These are phyloP conservation scores for Yarrowia sp. DNA, from an alignment of 805 yeast genomes.

Conservation along the genomic window DNA sequence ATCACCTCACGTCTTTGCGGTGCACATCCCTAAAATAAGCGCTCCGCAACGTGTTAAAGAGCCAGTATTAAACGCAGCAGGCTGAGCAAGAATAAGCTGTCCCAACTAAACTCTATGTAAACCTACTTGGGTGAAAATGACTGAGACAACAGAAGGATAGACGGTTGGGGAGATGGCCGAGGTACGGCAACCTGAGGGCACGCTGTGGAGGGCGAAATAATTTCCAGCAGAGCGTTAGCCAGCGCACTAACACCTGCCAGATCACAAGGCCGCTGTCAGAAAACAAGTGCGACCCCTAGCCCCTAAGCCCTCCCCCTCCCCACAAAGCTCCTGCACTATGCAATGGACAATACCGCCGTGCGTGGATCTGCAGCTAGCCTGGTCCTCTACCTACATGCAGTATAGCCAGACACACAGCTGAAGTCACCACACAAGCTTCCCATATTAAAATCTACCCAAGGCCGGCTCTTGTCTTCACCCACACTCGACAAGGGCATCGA, in stretches of 20 bases:
- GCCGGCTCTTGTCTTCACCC: too few species aligned
- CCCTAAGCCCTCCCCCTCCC: conserved; percentile 21
- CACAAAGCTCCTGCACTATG: conserved; percentile 17
- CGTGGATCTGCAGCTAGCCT: conserved; percentile 25
- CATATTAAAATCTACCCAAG: too few species aligned
- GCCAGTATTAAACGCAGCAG: conserved; percentile 8
- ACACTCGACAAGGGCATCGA: too few species aligned
- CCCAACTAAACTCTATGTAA: not conserved
- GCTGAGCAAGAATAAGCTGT: not conserved
- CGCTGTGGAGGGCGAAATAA: too few species aligned
- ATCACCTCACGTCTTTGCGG: not conserved
- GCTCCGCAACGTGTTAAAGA: conserved; percentile 5
- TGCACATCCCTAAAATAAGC: conserved; percentile 1
- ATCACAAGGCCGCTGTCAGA: too few species aligned
- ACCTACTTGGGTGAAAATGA: not conserved
- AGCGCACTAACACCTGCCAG: too few species aligned
- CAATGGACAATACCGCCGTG: conserved; percentile 26
- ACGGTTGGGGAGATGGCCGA: not conserved
- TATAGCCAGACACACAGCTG: not conserved
- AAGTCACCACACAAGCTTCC: too few species aligned
- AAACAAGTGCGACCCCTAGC: conserved; percentile 4
- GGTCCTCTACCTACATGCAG: conserved; percentile 11
- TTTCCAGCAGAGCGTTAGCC: too few species aligned
- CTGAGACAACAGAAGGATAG: not conserved
- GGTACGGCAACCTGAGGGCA: too few species aligned